Evolutionary conservation across 768 basidiomycete species (phyloP).

Genomic region (Infundibulicybe gibba): DNA sequence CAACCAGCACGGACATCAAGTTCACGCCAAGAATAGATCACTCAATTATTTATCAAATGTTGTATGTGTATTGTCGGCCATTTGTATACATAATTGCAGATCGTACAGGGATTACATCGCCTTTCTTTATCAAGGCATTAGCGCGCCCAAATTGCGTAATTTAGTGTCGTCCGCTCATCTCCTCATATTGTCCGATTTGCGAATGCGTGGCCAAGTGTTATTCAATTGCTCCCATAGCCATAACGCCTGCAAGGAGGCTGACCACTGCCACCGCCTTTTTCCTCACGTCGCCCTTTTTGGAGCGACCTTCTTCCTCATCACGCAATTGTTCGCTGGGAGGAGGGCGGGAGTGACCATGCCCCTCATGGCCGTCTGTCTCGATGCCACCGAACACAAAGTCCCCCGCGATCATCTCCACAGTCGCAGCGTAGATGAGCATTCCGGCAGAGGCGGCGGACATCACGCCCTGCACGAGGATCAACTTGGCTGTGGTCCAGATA

Average conservation of each 20-base stretch:
- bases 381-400: slow-evolving; percentile 79
- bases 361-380: slow-evolving; percentile 24
- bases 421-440: slow-evolving; percentile 80
- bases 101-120: too few relatives aligned
- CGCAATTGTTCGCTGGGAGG: slow-evolving; percentile 9
- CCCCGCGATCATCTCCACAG: slow-evolving; percentile 84
- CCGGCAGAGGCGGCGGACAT: slow-evolving; percentile 83
- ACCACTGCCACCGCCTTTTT: slow-evolving; percentile 41
- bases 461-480: slow-evolving; percentile 61
- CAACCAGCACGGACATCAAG: too few relatives aligned
- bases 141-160: too few relatives aligned
- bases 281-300: slow-evolving; percentile 10
- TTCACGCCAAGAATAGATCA: too few relatives aligned
- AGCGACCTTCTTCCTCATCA: slow-evolving; percentile 10
- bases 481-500: slow-evolving; percentile 28
- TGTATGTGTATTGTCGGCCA: too few relatives aligned
- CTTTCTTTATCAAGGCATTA: too few relatives aligned
- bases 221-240: slow-evolving; percentile 60
- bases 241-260: slow-evolving; percentile 59
- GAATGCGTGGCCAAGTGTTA: too few relatives aligned
- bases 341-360: slow-evolving; percentile 15
- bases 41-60: too few relatives aligned
- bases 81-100: too few relatives aligned
- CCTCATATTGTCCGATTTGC: too few relatives aligned
- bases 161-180: too few relatives aligned